A percentile compares a stretch with the other conserved stretches of the same genome.
Conservation (phyloP, 2,329 filamentous ascomycete species). For the Paracoccidioides lutzii region DNA sequence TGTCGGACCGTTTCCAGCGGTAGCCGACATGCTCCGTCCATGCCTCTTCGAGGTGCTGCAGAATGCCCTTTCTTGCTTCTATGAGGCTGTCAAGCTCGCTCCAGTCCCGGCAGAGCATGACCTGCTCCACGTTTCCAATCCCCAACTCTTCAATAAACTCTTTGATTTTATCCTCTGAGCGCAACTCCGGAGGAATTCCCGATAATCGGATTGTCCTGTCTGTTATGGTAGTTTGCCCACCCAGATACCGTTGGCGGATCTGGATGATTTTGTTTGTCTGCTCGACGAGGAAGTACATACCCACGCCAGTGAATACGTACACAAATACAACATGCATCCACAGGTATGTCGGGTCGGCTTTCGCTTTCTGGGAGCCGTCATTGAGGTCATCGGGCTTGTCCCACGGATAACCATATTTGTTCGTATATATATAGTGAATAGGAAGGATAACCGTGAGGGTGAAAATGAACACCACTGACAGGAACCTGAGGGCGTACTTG, state of each 20-base stretch:
- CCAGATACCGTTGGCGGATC: constrained; percentile 78
- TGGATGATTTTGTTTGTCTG: constrained; percentile 79
- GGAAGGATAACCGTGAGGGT: constrained; percentile 69
- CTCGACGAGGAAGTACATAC: constrained; percentile 67
- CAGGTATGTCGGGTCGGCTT: constrained; percentile 45
- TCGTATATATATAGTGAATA: constrained; percentile 58
- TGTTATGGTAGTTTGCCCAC: constrained; percentile 86
- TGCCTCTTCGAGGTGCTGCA: constrained; percentile 66
- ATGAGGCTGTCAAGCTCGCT: constrained; percentile 64
- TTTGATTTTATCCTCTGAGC: constrained; percentile 72
- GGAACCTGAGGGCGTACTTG: constrained; percentile 82
- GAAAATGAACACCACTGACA: constrained; percentile 68
- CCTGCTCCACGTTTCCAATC: constrained; percentile 79
- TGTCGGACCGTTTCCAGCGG: constrained; percentile 35
- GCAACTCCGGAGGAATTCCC: constrained; percentile 67
- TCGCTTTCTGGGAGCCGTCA: constrained; percentile 20
- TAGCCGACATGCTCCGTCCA: constrained; percentile 67
- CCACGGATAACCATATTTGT: constrained; percentile 23
- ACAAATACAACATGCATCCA: constrained; percentile 95
- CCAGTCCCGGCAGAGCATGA: constrained; percentile 82
- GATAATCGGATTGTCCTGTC: constrained; percentile 87
- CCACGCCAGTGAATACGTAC: constrained; percentile 76
- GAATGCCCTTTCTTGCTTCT: constrained; percentile 47
- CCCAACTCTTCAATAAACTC: constrained; percentile 74
- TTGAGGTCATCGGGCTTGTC: constrained; percentile 21